These are phyloP conservation scores for Chrysanthemum seticuspe DNA, from an alignment of 129 eudicot genomes.

Conservation along the genomic window DNA sequence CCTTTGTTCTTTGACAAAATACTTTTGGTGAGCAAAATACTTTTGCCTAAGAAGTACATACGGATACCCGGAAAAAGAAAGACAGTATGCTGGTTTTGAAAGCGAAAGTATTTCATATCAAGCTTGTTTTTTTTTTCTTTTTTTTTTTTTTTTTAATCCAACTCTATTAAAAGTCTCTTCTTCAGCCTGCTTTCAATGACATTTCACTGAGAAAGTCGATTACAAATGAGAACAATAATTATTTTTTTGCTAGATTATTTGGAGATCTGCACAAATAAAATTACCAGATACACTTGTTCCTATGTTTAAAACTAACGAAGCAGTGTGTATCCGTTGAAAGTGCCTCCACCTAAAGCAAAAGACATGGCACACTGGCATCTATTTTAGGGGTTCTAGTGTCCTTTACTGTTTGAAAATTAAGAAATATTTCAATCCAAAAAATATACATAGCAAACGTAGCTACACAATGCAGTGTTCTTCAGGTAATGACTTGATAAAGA, in stretches of 20 bases:
- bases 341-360: slow-evolving; percentile 81
- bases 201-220: slow-evolving; percentile 1
- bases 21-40: slow-evolving; percentile 51
- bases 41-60: slow-evolving; percentile 72
- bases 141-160: slow-evolving; percentile 52
- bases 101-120: slow-evolving; percentile 89
- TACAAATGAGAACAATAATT: slow-evolving; percentile 1
- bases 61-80: slow-evolving; percentile 69
- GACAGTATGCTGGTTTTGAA: slow-evolving; percentile 78
- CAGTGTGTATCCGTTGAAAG: slow-evolving; percentile 79
- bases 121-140: slow-evolving; percentile 32
- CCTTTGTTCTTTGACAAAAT: too few relatives aligned
- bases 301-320: slow-evolving; percentile 35
- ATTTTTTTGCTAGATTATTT: not conserved
- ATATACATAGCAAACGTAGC: too few relatives aligned
- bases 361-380: slow-evolving; percentile 39
- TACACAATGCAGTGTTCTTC: too few relatives aligned
- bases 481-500: too few relatives aligned
- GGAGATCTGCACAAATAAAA: not conserved
- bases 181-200: slow-evolving; percentile 61
- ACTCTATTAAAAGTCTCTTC: slow-evolving; percentile 85
- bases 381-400: slow-evolving; percentile 44
- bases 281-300: too few relatives aligned
- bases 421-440: too few relatives aligned
- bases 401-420: slow-evolving; percentile 17